Evolutionary conservation across 129 eudicot species (phyloP).

Genomic region (carrot (Daucus carota)): DH1_v3.0 NC_030389.2:40392001-40392500

Average conservation of each 20-base stretch:
- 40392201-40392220: slow-evolving; percentile 35
- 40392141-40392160: not conserved
- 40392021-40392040: not conserved
- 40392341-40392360: slow-evolving; percentile 34
- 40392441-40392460: slow-evolving; percentile 30
- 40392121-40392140: not conserved
- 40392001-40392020: not conserved
- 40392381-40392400: slow-evolving; percentile 20
- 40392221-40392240: slow-evolving; percentile 39
- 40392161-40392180: not conserved
- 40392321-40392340: slow-evolving; percentile 27
- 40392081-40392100: not conserved
- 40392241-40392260: slow-evolving; percentile 29
- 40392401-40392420: slow-evolving; percentile 31
- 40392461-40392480: slow-evolving; percentile 37
- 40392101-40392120: not conserved
- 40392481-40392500: slow-evolving; percentile 20
- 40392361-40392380: slow-evolving; percentile 31
- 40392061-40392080: not conserved
- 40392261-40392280: slow-evolving; percentile 32
- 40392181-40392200: slow-evolving; percentile 31
- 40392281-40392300: slow-evolving; percentile 18
- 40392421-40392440: slow-evolving; percentile 28
- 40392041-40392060: not conserved
- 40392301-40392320: slow-evolving; percentile 17